Evolutionary conservation across 2,329 filamentous ascomycete genomes (phyloP).

Genomic region (Thermoascus crustaceus): DNA sequence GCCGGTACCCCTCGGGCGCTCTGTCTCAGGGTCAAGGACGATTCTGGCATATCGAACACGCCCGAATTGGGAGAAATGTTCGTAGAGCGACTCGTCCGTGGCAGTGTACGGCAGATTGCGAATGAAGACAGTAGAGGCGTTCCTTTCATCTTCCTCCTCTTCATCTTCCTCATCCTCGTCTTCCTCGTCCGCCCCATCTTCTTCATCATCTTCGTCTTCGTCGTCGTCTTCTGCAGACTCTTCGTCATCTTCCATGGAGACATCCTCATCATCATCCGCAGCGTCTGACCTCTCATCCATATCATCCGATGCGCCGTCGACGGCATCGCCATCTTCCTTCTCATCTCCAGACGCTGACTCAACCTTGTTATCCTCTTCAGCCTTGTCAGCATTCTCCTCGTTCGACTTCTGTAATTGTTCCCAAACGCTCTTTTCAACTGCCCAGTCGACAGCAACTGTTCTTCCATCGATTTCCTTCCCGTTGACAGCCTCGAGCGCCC

Average conservation of each 20-base stretch:
- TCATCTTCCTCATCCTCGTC: slow-evolving; percentile 39
- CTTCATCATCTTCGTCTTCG: slow-evolving; percentile 36
- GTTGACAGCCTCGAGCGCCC: slow-evolving; percentile 75
- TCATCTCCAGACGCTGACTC: slow-evolving; percentile 38
- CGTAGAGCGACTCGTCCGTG: slow-evolving; percentile 71
- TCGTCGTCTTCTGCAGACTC: slow-evolving; percentile 36
- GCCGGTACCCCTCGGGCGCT: slow-evolving; percentile 80
- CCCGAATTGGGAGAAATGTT: slow-evolving; percentile 84
- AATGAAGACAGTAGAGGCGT: slow-evolving; percentile 76
- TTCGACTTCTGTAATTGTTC: slow-evolving; percentile 51
- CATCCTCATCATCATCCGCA: slow-evolving; percentile 36
- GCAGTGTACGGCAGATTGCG: slow-evolving; percentile 88
- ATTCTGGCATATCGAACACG: slow-evolving; percentile 83
- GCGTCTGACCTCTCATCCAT: slow-evolving; percentile 30
- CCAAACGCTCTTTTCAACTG: slow-evolving; percentile 86
- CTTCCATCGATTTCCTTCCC: slow-evolving; percentile 84
- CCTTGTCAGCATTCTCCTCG: slow-evolving; percentile 15
- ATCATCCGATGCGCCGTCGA: slow-evolving; percentile 29
- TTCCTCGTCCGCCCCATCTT: slow-evolving; percentile 34
- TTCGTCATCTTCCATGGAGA: slow-evolving; percentile 30
- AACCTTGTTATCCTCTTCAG: slow-evolving; percentile 26
- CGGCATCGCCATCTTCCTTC: slow-evolving; percentile 36
- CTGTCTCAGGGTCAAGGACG: slow-evolving; percentile 77
- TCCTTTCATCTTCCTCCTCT: slow-evolving; percentile 43
- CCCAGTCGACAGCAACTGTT: slow-evolving; percentile 89